A percentile compares a stretch with the other conserved stretches of the same genome.
These are phyloP conservation scores for Colletotrichum sp. DNA, from an alignment of 2,329 filamentous ascomycete species.

Conservation along the genomic window DNA sequence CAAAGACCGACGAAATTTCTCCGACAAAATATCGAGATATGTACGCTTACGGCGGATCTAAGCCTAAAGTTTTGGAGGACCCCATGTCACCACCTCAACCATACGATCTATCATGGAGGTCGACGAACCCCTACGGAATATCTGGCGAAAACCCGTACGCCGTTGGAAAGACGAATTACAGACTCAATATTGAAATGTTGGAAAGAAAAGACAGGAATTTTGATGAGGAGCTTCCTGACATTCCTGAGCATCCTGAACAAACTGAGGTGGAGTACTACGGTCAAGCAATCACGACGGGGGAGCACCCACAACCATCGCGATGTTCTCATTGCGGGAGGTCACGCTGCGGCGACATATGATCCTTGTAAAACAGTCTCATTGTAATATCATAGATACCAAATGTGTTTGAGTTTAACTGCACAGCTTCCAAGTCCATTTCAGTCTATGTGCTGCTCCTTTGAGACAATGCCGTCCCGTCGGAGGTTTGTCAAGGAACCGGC, in stretches of 20 bases:
- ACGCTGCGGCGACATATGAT: background rate
- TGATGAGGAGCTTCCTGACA: background rate
- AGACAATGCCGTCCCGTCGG: background rate
- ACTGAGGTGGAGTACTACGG: background rate
- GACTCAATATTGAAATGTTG: conserved; percentile 7
- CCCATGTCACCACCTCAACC: background rate
- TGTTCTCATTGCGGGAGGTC: background rate
- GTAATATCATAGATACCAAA: background rate
- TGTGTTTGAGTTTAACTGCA: background rate
- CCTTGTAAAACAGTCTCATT: background rate
- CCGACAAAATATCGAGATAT: background rate
- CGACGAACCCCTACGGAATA: conserved; percentile 6
- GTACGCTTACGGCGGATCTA: background rate
- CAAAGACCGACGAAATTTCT: background rate
- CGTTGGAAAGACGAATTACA: conserved; percentile 11
- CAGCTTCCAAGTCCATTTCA: background rate
- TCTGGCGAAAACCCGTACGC: background rate
- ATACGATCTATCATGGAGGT: conserved; percentile 12
- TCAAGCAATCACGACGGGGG: background rate
- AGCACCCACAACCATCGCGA: background rate
- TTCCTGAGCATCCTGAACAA: background rate
- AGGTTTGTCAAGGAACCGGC: background rate
- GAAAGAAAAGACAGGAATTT: conserved; percentile 1
- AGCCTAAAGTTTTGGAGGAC: background rate
- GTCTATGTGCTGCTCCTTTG: background rate